Base-by-base conservation (phyloP, 2,329 filamentous ascomycete genomes). In the Colletotrichum musicola region DNA sequence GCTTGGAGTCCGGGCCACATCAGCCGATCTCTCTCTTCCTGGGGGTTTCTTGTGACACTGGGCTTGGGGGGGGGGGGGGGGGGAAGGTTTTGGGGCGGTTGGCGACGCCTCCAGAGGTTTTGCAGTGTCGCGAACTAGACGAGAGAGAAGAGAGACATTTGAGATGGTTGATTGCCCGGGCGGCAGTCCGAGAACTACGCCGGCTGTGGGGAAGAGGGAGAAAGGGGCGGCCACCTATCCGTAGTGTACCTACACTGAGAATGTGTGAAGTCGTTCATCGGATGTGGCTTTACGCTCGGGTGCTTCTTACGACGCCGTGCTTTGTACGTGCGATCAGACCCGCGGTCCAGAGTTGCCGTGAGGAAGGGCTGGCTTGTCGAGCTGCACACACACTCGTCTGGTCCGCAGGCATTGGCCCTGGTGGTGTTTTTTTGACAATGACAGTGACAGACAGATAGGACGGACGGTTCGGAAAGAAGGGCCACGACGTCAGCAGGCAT, bases 101-200 rank as follows among this genome's bases (percentile, higher is more conserved):
- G 42, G 42, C 55, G 49, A 12, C 50, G 50, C 50, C 49, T 22
- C 49, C 49, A 20, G 25, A 30, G 20, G 12, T 18, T 18, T 42
- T 35, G 30, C 9, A 10, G 10, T 2, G 7, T 7, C 3, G 7
- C 30, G 30, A 42, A 4, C 12, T 27, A 27, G 16, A 16, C 30
- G 38, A 12, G 20, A 16, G 30, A 35, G 7, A 35, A 7, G 22
- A 25, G 22, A 25, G 22, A 25, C 22, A 25, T 18, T 65, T 59
- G 65, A 64, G 61, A 65, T 50, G 54, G 59, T 40, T 58, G 35
- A 55, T 55, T 55, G 64, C 53, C 56, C 20, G 53, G 35, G 35
- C 54, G 44, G 58, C 50, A 54, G 49, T 60, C 35, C 42, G 65
- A 30, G 47, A 50, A 44, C 55, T 35, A 55, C 16, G 25, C 7